Percentiles rank a stretch among this genome's conserved stretches.
phyloP scores from a whole-genome alignment of 768 basidiomycete species.

The Boletus rex-veris region DNA sequence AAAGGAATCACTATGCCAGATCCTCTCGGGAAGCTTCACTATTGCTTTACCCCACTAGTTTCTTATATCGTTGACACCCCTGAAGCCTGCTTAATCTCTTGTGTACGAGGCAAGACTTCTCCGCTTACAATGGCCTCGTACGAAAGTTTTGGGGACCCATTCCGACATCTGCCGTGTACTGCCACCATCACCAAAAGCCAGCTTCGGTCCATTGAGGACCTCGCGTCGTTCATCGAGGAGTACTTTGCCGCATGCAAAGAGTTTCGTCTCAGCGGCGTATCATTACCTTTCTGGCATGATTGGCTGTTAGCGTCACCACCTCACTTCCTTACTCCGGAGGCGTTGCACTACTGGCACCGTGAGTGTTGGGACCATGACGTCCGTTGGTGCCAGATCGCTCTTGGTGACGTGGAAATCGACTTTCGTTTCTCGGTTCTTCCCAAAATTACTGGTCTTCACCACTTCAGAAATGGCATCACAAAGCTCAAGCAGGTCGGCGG shows the following conservation, averaged over 20 bases:
- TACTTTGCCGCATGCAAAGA: neutral
- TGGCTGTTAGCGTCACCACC: neutral
- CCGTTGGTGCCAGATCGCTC: neutral
- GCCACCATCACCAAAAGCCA: neutral
- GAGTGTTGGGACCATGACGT: neutral
- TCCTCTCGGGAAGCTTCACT: neutral
- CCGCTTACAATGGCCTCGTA: neutral
- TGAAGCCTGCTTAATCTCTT: neutral
- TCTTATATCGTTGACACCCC: neutral
- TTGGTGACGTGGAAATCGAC: neutral
- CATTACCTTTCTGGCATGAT: neutral
- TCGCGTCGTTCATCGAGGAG: neutral
- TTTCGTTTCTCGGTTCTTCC: too few species aligned
- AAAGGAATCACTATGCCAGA: neutral
- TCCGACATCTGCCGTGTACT: neutral
- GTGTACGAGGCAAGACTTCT: neutral
- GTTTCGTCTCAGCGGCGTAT: neutral
- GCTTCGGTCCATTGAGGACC: too few species aligned
- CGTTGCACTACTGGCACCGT: neutral
- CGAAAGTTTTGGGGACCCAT: neutral
- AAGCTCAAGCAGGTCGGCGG: too few species aligned
- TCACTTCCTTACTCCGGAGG: neutral
- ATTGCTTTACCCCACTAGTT: neutral
- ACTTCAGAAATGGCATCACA: too few species aligned
- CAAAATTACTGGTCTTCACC: conserved; percentile 24